A percentile compares a stretch with the other conserved stretches of the same genome.
These are phyloP conservation scores for Pythium dissimile DNA, from an alignment of 352 stramenopile genomes.

Conservation along the genomic window DNA sequence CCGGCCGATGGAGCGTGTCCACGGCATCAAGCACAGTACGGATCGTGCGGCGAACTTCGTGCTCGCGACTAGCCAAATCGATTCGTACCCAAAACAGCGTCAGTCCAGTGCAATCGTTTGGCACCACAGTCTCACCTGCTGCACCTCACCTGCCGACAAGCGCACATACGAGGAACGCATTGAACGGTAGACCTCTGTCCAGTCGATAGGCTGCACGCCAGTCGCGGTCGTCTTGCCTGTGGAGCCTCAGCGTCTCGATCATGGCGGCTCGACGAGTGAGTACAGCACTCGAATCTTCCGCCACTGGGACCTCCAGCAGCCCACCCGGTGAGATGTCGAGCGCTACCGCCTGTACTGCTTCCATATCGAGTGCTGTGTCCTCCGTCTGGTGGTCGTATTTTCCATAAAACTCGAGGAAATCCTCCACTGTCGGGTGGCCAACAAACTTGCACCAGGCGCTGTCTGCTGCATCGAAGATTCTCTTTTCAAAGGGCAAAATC, in stretches of 20 bases:
- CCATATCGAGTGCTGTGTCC: background rate
- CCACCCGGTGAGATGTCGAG: slow-evolving; percentile 7
- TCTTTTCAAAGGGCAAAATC: slow-evolving; percentile 65
- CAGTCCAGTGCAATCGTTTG: too few species aligned
- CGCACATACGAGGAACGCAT: slow-evolving; percentile 55
- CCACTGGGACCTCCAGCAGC: background rate
- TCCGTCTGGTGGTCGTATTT: slow-evolving; percentile 24
- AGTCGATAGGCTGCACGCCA: slow-evolving; percentile 7
- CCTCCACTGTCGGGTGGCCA: slow-evolving; percentile 63
- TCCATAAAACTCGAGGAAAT: slow-evolving; percentile 50
- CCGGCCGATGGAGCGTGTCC: slow-evolving; percentile 25
- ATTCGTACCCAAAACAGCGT: background rate
- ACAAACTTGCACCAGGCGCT: slow-evolving; percentile 54
- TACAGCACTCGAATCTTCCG: background rate
- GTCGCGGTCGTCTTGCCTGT: slow-evolving; percentile 5
- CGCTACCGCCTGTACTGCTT: background rate
- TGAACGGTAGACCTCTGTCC: slow-evolving; percentile 20
- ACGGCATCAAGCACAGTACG: slow-evolving; percentile 41
- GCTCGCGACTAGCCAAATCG: slow-evolving; percentile 51
- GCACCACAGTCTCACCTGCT: too few species aligned
- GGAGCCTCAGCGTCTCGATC: slow-evolving; percentile 24
- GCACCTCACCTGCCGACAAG: slow-evolving; percentile 58
- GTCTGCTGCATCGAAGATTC: slow-evolving; percentile 31
- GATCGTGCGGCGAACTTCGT: slow-evolving; percentile 52
- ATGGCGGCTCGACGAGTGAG: background rate